Evolutionary conservation across 176 grass and related monocot species (phyloP), one percentile per base, ranked within the genome.

Genomic region (Metroxylon sagu): DNA sequence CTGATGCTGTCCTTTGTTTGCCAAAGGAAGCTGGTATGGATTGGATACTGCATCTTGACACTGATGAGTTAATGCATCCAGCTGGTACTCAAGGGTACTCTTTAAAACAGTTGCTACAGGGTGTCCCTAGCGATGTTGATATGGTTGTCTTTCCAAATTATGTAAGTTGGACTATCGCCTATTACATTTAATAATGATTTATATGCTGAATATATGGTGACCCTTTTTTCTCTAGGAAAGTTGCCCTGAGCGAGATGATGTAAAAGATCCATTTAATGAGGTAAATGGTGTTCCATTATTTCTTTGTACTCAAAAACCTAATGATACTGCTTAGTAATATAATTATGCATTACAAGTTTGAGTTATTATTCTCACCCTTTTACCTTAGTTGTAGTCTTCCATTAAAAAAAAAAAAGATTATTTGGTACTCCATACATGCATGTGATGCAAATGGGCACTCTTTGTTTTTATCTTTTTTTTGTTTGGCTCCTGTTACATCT

Each of bases 61-160:
- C 92, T 52, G 92, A 97, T 74, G 92, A 97, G 54, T 80, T 97
- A 49, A 62, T 97, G 19, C 82, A 90, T 80, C 87, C 87, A 18
- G 78, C 86, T 50, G 92, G 83, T 54, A 74, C 77, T 48, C 25
- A 68, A 50, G 92, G 90, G 57, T 90, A 88, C 79, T 97, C 92
- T 55, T 54, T 97, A 70, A 77, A 77, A 69, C 60, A 48, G 21
- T 79, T 90, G 56, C 80, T 90, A 68, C 57, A 61, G 5, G 83
- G 88, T 25, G 77, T 87, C 59, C 76, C 92, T 21, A 72, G 2
- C 27, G 72, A 97, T 77, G 83, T 80, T 61, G 92, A 97, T 72
- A 80, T 97, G 74, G 92, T 88, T 82, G 84, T 97, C 66, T 97
- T 97, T 70, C 92, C 92, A 59, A 96, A 96, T 72, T 97, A 97